phyloP scores from a whole-genome alignment of 805 yeast species.

The Pichia nanzhaoensis region DNA sequence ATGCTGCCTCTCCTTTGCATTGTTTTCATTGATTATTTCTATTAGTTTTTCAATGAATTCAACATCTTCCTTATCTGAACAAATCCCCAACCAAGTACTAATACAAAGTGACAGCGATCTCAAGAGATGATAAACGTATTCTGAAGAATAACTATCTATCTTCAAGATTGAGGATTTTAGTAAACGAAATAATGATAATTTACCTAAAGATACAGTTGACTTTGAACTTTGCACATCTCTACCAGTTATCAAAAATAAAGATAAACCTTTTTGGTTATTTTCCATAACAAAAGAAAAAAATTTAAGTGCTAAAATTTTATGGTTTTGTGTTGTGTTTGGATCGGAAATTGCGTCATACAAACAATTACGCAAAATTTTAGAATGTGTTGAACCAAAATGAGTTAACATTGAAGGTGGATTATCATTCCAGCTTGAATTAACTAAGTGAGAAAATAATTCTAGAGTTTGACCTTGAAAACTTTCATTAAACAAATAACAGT shows the following conservation, averaged over 20 bases:
- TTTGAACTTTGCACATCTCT: conserved; percentile 31
- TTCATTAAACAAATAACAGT: conserved; percentile 45
- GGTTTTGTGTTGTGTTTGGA: conserved; percentile 44
- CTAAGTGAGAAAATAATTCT: conserved; percentile 49
- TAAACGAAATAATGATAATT: conserved; percentile 46
- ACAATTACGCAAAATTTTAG: conserved; percentile 53
- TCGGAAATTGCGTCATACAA: conserved; percentile 55
- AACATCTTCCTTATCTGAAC: conserved; percentile 42
- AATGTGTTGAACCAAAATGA: conserved; percentile 61
- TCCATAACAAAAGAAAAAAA: conserved; percentile 63
- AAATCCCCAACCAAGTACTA: conserved; percentile 69
- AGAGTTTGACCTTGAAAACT: conserved; percentile 45
- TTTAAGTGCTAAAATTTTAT: conserved; percentile 51
- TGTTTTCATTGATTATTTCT: conserved; percentile 5
- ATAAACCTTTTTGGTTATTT: conserved; percentile 72
- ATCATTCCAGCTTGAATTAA: conserved; percentile 47
- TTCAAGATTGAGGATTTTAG: conserved; percentile 49
- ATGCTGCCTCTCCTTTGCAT: conserved; percentile 23
- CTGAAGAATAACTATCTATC: conserved; percentile 49
- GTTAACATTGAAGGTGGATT: conserved; percentile 77
- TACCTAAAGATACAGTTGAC: conserved; percentile 12
- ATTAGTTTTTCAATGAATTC: conserved; percentile 40
- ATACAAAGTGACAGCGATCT: conserved; percentile 71
- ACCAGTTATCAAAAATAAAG: conserved; percentile 62
- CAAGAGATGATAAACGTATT: conserved; percentile 58